A percentile compares a stretch with the other conserved stretches of the same genome.
Conservation (phyloP, 2,329 filamentous ascomycete species). For the Geosmithia putterillii region DNA sequence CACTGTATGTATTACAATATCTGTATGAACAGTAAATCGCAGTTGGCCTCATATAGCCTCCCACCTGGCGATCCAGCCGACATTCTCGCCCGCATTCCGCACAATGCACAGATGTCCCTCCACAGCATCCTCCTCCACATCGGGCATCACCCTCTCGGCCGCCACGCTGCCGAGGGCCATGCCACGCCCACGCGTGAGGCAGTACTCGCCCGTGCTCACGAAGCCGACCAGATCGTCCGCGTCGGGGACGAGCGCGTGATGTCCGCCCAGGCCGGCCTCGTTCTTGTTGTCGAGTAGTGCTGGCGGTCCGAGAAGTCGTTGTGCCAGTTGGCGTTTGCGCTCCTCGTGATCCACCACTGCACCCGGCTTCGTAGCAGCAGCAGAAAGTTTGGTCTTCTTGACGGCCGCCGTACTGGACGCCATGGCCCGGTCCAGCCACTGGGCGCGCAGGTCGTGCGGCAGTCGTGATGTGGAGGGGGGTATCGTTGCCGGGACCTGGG, state of each 20-base stretch:
- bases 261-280: constrained; percentile 36
- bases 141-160: constrained; percentile 39
- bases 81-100: constrained; percentile 63
- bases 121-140: constrained; percentile 15
- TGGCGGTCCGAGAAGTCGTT: constrained; percentile 30
- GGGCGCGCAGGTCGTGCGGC: constrained; percentile 41
- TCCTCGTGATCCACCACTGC: not conserved
- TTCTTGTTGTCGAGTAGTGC: constrained; percentile 16
- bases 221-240: constrained; percentile 76
- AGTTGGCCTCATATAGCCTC: constrained; percentile 51
- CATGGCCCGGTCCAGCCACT: constrained; percentile 57
- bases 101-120: constrained; percentile 60
- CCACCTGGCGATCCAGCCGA: constrained; percentile 74
- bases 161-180: constrained; percentile 64
- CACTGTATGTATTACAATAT: too few relatives aligned
- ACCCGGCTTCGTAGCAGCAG: not conserved
- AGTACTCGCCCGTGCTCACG: constrained; percentile 77
- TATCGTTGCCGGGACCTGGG: constrained; percentile 33
- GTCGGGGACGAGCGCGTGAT: constrained; percentile 60
- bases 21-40: too few relatives aligned
- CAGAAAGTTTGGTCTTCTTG: too few relatives aligned
- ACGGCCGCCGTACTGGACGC: not conserved
- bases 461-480: constrained; percentile 17
- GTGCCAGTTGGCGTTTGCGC: constrained; percentile 31
- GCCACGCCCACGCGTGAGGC: constrained; percentile 62